Conservation (phyloP, 495 filamentous ascomycete genomes). For the Umbilicaria muhlenbergii region DNA sequence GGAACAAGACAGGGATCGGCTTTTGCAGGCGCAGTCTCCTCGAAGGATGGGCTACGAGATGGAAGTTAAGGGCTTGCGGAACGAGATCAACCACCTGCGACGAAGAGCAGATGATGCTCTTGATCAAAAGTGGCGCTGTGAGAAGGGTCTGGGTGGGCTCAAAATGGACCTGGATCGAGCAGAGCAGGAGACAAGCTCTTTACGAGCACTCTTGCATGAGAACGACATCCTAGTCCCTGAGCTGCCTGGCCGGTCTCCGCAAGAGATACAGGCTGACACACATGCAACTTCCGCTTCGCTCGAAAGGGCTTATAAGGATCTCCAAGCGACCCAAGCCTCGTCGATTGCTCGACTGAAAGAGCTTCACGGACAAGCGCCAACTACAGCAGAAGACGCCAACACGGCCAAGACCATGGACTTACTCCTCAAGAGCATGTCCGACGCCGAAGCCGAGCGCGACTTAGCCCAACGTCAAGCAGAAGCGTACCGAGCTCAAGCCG, state of each 20-base stretch:
- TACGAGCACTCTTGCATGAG: constrained; percentile 68
- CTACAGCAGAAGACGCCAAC: constrained; percentile 14
- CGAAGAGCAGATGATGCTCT: constrained; percentile 86
- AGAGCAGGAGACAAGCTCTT: constrained; percentile 73
- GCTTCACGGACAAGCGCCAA: constrained; percentile 16
- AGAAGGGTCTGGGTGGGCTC: constrained; percentile 79
- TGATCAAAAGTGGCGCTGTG: constrained; percentile 92
- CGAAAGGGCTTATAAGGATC: constrained; percentile 61
- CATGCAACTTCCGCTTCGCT: constrained; percentile 56
- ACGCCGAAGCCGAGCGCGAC: constrained; percentile 58
- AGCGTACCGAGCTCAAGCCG: constrained; percentile 43
- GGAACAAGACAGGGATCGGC: constrained; percentile 62
- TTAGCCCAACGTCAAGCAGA: constrained; percentile 43
- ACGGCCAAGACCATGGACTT: constrained; percentile 31
- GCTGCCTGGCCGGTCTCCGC: constrained; percentile 19
- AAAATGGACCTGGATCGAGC: constrained; percentile 97
- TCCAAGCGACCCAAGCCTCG: constrained; percentile 45
- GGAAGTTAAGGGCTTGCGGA: constrained; percentile 62
- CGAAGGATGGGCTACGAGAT: constrained; percentile 63
- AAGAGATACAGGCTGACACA: constrained; percentile 26
- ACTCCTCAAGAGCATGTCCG: constrained; percentile 45
- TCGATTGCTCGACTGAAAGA: constrained; percentile 23
- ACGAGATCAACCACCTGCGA: constrained; percentile 73
- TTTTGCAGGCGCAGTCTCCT: constrained; percentile 48
- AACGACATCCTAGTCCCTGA: constrained; percentile 64